phyloP scores from a whole-genome alignment of 2,329 filamentous ascomycete species.

The Ciborinia camelliae region DNA sequence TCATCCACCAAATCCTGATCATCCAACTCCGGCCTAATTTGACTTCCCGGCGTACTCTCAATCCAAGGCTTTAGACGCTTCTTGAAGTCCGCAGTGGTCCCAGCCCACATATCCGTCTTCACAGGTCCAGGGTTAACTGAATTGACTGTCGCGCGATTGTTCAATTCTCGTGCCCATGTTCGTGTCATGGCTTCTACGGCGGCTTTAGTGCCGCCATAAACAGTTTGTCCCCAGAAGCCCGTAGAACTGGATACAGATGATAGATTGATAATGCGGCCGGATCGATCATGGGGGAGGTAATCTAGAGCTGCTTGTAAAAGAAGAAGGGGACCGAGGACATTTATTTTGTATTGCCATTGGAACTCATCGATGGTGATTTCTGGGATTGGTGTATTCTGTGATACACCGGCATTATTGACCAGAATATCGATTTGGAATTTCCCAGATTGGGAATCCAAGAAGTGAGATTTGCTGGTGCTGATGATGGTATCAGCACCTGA shows the following conservation, averaged over 20 bases:
- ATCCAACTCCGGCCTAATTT: slow-evolving; percentile 59
- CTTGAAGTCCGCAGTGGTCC: slow-evolving; percentile 55
- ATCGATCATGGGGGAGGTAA: slow-evolving; percentile 66
- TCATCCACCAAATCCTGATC: slow-evolving; percentile 58
- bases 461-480: slow-evolving; percentile 54
- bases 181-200: slow-evolving; percentile 67
- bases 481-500: slow-evolving; percentile 60
- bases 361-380: slow-evolving; percentile 65
- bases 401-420: slow-evolving; percentile 79
- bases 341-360: slow-evolving; percentile 69
- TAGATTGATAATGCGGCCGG: slow-evolving; percentile 60
- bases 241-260: slow-evolving; percentile 55
- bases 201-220: slow-evolving; percentile 65
- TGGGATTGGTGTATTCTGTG: slow-evolving; percentile 61
- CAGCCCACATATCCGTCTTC: slow-evolving; percentile 62
- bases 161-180: slow-evolving; percentile 61
- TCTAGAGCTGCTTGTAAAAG: slow-evolving; percentile 70
- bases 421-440: slow-evolving; percentile 74
- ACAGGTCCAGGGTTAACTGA: slow-evolving; percentile 65
- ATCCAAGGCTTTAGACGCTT: slow-evolving; percentile 57
- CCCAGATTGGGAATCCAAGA: slow-evolving; percentile 46
- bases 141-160: slow-evolving; percentile 61
- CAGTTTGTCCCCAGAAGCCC: slow-evolving; percentile 51
- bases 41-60: slow-evolving; percentile 61
- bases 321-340: slow-evolving; percentile 77